Conservation (phyloP, 345 rosid genomes). For the Eutrema heterophyllum region DNA sequence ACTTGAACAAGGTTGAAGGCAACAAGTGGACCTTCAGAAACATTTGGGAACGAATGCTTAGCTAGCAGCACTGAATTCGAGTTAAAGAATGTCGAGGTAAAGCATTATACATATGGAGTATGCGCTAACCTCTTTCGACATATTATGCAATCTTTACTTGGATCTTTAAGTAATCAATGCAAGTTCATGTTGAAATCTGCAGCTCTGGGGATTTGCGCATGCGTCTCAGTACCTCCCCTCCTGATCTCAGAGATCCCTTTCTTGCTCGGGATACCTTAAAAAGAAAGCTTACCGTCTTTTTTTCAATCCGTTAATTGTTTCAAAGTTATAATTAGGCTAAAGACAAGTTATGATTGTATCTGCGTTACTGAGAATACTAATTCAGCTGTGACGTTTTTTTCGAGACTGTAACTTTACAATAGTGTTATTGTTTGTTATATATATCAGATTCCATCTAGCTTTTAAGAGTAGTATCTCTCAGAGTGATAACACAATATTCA, state of each 20-base stretch:
- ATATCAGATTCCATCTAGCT: background rate
- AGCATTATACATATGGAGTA: background rate
- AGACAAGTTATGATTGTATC: conserved; percentile 5
- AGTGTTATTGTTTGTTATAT: background rate
- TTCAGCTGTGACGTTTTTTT: background rate
- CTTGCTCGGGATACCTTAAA: background rate
- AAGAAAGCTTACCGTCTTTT: background rate
- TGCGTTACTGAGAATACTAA: background rate
- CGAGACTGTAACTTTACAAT: background rate
- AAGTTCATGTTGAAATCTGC: conserved; percentile 30
- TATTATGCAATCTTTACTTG: background rate
- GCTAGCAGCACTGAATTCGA: conserved; percentile 70
- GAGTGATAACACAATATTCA: background rate
- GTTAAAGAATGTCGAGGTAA: conserved; percentile 87
- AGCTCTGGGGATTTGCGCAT: conserved; percentile 88
- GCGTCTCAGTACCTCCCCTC: conserved; percentile 44
- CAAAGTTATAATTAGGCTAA: background rate
- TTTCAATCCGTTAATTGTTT: background rate
- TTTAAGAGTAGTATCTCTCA: background rate
- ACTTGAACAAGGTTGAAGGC: conserved; percentile 62
- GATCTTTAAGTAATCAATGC: background rate
- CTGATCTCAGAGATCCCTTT: background rate
- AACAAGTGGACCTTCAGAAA: conserved; percentile 84
- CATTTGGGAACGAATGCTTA: conserved; percentile 77
- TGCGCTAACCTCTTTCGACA: background rate